Evolutionary conservation across 768 basidiomycete genomes (phyloP).

Genomic region (Psilocybe cubensis): DNA sequence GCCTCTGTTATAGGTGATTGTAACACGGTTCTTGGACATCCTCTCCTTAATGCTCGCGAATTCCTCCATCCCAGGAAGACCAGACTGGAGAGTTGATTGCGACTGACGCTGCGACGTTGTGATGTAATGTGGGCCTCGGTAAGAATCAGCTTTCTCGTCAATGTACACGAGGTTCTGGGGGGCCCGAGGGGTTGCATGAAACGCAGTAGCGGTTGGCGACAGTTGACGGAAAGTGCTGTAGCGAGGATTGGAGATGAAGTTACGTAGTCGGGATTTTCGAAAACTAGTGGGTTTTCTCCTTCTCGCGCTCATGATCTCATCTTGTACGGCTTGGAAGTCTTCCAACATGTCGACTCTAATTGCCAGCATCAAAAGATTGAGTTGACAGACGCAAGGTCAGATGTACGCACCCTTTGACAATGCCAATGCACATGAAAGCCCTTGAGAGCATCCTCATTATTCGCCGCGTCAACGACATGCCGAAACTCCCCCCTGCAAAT

Average conservation of each 20-base stretch:
- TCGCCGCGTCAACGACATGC: constrained; percentile 55
- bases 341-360: constrained; percentile 55
- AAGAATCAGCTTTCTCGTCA: constrained; percentile 5
- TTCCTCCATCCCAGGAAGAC: constrained; percentile 22
- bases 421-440: constrained; percentile 59
- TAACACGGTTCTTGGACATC: constrained; percentile 46
- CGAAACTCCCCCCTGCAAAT: constrained; percentile 59
- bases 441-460: constrained; percentile 59
- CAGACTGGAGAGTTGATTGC: constrained; percentile 2
- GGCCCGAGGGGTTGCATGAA: constrained; percentile 37
- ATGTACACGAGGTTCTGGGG: constrained; percentile 8
- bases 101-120: constrained; percentile 20
- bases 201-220: constrained; percentile 46
- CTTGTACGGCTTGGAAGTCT: constrained; percentile 50
- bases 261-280: constrained; percentile 42
- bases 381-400: not conserved
- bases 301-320: constrained; percentile 35
- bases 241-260: constrained; percentile 59
- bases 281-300: constrained; percentile 18
- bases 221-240: constrained; percentile 57
- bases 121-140: constrained; percentile 14
- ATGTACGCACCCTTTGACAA: constrained; percentile 64
- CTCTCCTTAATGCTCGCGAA: constrained; percentile 25
- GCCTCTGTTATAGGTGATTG: constrained; percentile 46
- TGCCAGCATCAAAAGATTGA: not conserved